Percentiles rank a stretch among this genome's conserved stretches.
phyloP scores from a whole-genome alignment of 306 rosid species.

The Lathyrus tuberosus region DNA sequence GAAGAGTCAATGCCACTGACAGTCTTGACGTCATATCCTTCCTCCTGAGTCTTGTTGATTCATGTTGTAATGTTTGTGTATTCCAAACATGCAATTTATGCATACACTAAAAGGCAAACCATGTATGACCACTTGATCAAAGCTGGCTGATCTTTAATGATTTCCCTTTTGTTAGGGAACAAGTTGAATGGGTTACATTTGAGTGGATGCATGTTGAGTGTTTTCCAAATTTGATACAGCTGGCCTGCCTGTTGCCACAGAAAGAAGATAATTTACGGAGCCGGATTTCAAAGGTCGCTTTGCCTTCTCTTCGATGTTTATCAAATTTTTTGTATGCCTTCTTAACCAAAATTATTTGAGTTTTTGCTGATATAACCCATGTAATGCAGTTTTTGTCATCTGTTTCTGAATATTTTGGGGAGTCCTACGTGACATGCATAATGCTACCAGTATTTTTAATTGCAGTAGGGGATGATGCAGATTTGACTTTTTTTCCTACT shows the following conservation, averaged over 20 bases:
- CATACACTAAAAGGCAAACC: constrained; percentile 10
- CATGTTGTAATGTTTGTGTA: constrained; percentile 23
- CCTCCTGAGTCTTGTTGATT: constrained; percentile 14
- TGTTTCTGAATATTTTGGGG: constrained; percentile 78
- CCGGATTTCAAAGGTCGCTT: constrained; percentile 71
- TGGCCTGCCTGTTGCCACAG: constrained; percentile 83
- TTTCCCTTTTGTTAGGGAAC: constrained; percentile 64
- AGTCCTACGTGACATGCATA: constrained; percentile 75
- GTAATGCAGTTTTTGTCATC: constrained; percentile 82
- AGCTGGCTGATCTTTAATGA: constrained; percentile 39
- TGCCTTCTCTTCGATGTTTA: constrained; percentile 36
- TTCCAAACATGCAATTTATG: constrained; percentile 6
- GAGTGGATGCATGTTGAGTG: constrained; percentile 95
- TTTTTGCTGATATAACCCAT: constrained; percentile 41
- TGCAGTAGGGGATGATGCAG: constrained; percentile 80
- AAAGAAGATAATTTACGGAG: constrained; percentile 88
- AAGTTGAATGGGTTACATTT: constrained; percentile 79
- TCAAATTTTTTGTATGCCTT: constrained; percentile 15
- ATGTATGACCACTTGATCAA: constrained; percentile 12
- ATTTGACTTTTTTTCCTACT: constrained; percentile 75
- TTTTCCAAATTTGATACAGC: constrained; percentile 81
- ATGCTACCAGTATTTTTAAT: constrained; percentile 84
- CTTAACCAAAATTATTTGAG: constrained; percentile 7
- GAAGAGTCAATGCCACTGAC: constrained; percentile 32
- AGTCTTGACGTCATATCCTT: constrained; percentile 26